These are phyloP conservation scores for Eutrema japonicum DNA, from an alignment of 345 rosid genomes.

Conservation along the genomic window DNA sequence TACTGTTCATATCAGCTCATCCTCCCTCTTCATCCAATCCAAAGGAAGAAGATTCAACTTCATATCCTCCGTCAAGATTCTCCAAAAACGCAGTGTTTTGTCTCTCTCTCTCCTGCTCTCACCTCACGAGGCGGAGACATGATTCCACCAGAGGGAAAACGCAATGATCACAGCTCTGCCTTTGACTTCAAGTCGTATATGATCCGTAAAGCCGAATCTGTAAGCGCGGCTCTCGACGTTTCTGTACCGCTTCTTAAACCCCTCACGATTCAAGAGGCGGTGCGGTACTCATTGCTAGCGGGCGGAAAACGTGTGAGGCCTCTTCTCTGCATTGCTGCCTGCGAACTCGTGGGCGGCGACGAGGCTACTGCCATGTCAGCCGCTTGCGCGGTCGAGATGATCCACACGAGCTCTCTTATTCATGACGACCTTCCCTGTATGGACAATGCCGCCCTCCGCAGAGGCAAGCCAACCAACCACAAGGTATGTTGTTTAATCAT, in stretches of 20 bases:
- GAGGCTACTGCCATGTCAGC: slow-evolving; percentile 78
- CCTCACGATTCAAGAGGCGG: slow-evolving; percentile 70
- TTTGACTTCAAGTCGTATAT: slow-evolving; percentile 82
- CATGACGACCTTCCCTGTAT: slow-evolving; percentile 95
- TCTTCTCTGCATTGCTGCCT: slow-evolving; percentile 74
- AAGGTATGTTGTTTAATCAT: slow-evolving; percentile 44
- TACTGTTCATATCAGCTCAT: slow-evolving; percentile 20
- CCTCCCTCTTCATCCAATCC: slow-evolving; percentile 16
- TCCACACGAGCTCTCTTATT: slow-evolving; percentile 85
- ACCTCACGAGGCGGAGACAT: slow-evolving; percentile 52
- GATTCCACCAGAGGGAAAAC: slow-evolving; percentile 42
- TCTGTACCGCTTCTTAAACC: slow-evolving; percentile 64
- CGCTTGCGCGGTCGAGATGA: slow-evolving; percentile 91
- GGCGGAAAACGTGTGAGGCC: slow-evolving; percentile 91
- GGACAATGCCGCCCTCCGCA: slow-evolving; percentile 89
- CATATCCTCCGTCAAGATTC: slow-evolving; percentile 12
- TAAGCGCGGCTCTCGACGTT: slow-evolving; percentile 63
- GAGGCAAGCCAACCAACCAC: slow-evolving; percentile 89
- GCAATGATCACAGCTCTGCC: slow-evolving; percentile 25
- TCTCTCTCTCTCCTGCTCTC: slow-evolving; percentile 51
- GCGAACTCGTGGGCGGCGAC: slow-evolving; percentile 77
- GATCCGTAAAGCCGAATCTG: slow-evolving; percentile 55
- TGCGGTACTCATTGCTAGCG: slow-evolving; percentile 83
- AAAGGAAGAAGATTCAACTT: slow-evolving; percentile 47
- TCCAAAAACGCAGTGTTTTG: slow-evolving; percentile 28